Evolutionary conservation across 495 filamentous ascomycete genomes (phyloP).

Genomic region (Annulohypoxylon moriforme): DNA sequence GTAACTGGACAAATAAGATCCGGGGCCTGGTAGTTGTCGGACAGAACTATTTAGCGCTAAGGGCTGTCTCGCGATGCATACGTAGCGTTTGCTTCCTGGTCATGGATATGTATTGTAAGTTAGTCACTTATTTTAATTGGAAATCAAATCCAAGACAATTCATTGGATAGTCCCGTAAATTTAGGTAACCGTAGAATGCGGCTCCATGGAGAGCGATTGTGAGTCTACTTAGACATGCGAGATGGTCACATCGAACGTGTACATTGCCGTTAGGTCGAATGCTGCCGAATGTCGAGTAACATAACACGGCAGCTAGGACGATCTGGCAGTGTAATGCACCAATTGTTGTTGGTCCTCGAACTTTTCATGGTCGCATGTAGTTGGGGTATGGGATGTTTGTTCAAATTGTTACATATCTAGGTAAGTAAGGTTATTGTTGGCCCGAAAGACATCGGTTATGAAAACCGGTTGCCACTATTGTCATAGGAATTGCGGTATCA

Average conservation of each 20-base stretch:
- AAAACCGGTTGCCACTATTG: not conserved
- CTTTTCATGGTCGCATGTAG: not conserved
- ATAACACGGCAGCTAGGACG: conserved; percentile 11
- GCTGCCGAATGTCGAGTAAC: conserved; percentile 25
- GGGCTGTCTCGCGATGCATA: conserved; percentile 7
- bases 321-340: conserved; percentile 2
- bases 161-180: conserved; percentile 14
- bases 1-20: not conserved
- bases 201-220: conserved; percentile 22
- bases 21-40: conserved; percentile 3
- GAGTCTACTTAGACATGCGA: not conserved
- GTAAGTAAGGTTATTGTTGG: not conserved
- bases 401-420: not conserved
- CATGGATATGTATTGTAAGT: not conserved
- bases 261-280: conserved; percentile 1
- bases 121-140: conserved; percentile 5
- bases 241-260: conserved; percentile 19
- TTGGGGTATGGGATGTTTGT: not conserved
- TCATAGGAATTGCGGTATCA: not conserved
- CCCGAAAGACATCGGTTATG: not conserved
- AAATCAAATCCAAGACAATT: conserved; percentile 29
- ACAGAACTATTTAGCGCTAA: not conserved
- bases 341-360: not conserved
- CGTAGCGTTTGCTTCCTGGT: conserved; percentile 14
- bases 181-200: conserved; percentile 24